Base-by-base conservation (phyloP, 306 rosid genomes). In the Trifolium dubium region DNA sequence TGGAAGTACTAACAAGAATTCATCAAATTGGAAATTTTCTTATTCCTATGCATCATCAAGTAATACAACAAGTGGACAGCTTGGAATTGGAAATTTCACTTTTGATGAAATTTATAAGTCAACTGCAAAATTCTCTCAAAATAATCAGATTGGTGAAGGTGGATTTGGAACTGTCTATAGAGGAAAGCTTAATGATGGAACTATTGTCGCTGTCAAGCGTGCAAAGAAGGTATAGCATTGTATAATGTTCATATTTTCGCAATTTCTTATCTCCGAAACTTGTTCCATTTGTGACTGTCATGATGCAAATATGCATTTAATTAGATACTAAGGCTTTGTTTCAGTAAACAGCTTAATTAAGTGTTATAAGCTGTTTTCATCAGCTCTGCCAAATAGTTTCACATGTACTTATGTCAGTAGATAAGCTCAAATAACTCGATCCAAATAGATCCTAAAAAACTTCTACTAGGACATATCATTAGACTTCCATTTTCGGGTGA, bases 151-250 rank as follows among this genome's bases (percentile, higher is more conserved):
- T 43, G 99, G 99, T 5, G 82, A 86, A 67, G 99, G 99, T 29
- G 92, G 84, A 3, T 95, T 92, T 77, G 99, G 99, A 77, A 88
- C 83, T 0, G 99, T 95, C 10, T 95, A 88, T 71, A 90, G 77
- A 75, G 99, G 98, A 60, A 81, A 47, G 82, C 97, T 95, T 44
- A 64, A 31, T 37, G 91, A 92, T 77, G 99, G 99, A 68, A 67
- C 90, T 71, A 37, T 88, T 46, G 92, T 95, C 1, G 98, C 99
- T 2, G 83, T 90, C 62, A 95, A 95, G 86, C 96, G 99, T 0
- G 92, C 98, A 58, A 90, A 77, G 69, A 88, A 79, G 97, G 99
- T 95, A 83, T 9, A 32, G 2, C 32, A 35, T 64, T 7, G 4
- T 46, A 28, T 62, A 11, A 67, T 65, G 54, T 70, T 55, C 63